Percentiles rank a stretch among this genome's conserved stretches.
phyloP scores from a whole-genome alignment of 1,284 basidiomycete genomes.

The Moesziomyces antarcticus region DNA sequence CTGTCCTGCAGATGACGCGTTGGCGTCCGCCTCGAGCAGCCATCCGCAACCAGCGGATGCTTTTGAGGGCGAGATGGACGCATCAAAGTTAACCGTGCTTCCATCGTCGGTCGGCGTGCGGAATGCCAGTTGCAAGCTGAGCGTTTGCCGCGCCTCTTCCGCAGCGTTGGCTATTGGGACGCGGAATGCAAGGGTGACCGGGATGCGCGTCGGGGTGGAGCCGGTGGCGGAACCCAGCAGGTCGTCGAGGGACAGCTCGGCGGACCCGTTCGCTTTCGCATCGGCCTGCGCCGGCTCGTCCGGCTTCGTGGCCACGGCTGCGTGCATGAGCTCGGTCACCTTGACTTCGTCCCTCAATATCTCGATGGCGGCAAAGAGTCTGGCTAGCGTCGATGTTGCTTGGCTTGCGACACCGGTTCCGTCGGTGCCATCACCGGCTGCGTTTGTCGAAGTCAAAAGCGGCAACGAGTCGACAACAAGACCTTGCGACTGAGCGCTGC shows the following conservation, averaged over 20 bases:
- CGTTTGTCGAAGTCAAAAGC: not conserved
- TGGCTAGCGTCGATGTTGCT: conserved; percentile 16
- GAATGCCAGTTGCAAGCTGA: conserved; percentile 34
- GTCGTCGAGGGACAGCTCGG: conserved; percentile 29
- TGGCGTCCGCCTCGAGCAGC: conserved; percentile 23
- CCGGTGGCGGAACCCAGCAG: conserved; percentile 11
- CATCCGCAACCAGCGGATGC: conserved; percentile 13
- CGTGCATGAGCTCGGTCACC: conserved; percentile 42
- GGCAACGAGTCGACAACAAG: conserved; percentile 42
- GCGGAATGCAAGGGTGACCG: conserved; percentile 42
- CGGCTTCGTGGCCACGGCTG: conserved; percentile 30
- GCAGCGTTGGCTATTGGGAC: conserved; percentile 11
- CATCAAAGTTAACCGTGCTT: conserved; percentile 19
- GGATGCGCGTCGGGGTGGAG: conserved; percentile 9
- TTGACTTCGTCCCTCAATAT: conserved; percentile 41
- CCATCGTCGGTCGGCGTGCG: conserved; percentile 11
- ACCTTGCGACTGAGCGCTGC: conserved; percentile 34
- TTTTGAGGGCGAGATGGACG: conserved; percentile 23
- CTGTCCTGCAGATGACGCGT: not conserved
- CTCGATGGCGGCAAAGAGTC: conserved; percentile 45
- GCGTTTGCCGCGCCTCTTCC: conserved; percentile 19
- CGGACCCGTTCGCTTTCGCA: not conserved
- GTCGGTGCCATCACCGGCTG: conserved; percentile 24
- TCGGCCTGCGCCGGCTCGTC: not conserved
- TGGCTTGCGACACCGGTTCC: conserved; percentile 1